Base-by-base conservation (phyloP, 2,329 filamentous ascomycete species). In the Neofusicoccum ribis region DNA sequence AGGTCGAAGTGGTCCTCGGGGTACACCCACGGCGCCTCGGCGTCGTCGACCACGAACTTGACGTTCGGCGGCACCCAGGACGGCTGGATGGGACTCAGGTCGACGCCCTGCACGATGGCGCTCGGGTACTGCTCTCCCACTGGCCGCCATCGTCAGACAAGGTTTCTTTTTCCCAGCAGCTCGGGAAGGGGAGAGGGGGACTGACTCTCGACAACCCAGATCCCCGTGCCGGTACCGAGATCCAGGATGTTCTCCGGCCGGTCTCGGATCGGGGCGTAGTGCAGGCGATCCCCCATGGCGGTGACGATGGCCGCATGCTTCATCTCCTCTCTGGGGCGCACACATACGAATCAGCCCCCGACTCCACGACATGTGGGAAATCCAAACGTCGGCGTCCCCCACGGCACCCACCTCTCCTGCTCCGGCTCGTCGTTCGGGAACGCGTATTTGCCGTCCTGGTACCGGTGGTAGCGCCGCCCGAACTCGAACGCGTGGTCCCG, bases 31-130 rank as follows among this genome's bases (percentile, higher is more conserved):
- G 76, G 73, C 8, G 74, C 69, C 0, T 75, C 76, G 14, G 79
- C 73, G 54, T 83, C 81, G 71, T 83, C 81, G 62, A 83, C 77
- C 62, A 82, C 77, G 68, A 83, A 83, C 27, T 73, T 70, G 67
- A 76, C 77, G 68, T 83, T 83, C 4, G 80, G 77, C 0, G 81
- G 81, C 0, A 83, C 78, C 75, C 74, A 77, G 15, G 68, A 72
- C 5, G 76, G 76, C 65, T 78, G 76, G 61, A 79, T 76, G 66
- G 76, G 75, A 5, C 67, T 71, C 3, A 79, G 69, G 49, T 79
- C 76, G 20, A 72, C 77, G 50, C 77, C 76, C 9, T 56, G 62
- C 3, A 67, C 51, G 37, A 74, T 69, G n/a, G 70, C 67, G 34
- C 68, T 71, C 1, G 74, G 75, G 51, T 76, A 67, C 66, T 74